These are phyloP conservation scores for Ophiosphaerella narmari DNA, from an alignment of 2,329 filamentous ascomycete species.

Conservation along the genomic window DNA sequence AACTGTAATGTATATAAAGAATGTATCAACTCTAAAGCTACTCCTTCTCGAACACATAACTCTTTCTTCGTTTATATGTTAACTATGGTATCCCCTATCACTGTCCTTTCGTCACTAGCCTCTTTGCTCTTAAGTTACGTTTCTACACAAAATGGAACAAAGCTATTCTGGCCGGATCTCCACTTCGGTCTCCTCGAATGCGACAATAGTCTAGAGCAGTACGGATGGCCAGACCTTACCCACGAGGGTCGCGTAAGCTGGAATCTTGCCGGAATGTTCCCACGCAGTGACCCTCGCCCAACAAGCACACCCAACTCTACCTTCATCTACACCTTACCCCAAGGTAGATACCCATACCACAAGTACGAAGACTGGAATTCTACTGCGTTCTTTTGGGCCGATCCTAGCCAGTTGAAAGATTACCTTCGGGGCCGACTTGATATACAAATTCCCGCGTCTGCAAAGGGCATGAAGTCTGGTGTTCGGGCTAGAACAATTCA, in stretches of 20 bases:
- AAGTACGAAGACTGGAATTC: conserved; percentile 6
- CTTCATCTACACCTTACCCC: conserved; percentile 1
- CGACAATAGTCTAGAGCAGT: conserved; percentile 1
- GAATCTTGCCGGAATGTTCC: conserved; percentile 4
- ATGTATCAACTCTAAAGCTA: too few species aligned
- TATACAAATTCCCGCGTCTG: conserved; percentile 1
- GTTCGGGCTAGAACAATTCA: conserved; percentile 1
- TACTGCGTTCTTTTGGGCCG: conserved; percentile 3
- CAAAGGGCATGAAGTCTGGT: conserved; percentile 3
- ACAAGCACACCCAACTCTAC: neutral
- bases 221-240: conserved; percentile 1
- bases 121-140: neutral
- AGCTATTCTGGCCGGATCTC: neutral
- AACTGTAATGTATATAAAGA: too few species aligned
- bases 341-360: conserved; percentile 3
- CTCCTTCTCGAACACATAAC: too few species aligned
- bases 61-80: neutral
- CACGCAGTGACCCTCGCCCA: neutral
- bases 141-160: neutral
- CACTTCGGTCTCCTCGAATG: conserved; percentile 4
- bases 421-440: conserved; percentile 1
- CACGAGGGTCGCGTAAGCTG: neutral
- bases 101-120: neutral
- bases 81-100: neutral
- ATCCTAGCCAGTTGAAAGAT: conserved; percentile 2